Evolutionary conservation across 2,329 filamentous ascomycete genomes (phyloP).

Genomic region (Tolypocladium amazonense): DNA sequence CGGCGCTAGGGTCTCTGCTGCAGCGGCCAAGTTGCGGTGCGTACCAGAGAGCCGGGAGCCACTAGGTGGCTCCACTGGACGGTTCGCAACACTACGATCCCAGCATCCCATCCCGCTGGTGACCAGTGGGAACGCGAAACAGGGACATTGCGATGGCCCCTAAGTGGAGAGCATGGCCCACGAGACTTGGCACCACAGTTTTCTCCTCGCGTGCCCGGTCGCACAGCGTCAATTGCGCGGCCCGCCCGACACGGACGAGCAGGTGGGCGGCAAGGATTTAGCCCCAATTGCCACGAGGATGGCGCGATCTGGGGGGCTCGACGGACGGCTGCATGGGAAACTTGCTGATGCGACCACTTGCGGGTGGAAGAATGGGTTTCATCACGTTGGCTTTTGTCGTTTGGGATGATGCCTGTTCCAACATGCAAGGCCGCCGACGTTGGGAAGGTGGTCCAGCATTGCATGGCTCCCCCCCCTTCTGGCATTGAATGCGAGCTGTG

Average conservation of each 20-base stretch:
- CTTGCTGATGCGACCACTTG: not conserved
- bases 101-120: conserved; percentile 13
- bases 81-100: conserved; percentile 13
- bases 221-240: not conserved
- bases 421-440: not conserved
- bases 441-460: not conserved
- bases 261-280: not conserved
- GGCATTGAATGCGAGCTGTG: not conserved
- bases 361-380: not conserved
- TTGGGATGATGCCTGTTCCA: not conserved
- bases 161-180: conserved; percentile 4
- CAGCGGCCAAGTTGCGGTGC: conserved; percentile 14
- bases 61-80: conserved; percentile 15
- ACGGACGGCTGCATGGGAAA: not conserved
- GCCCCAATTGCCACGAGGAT: conserved; percentile 6
- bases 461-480: not conserved
- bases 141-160: not conserved
- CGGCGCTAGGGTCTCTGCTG: conserved; percentile 10
- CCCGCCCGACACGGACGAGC: not conserved
- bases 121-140: not conserved
- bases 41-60: conserved; percentile 23
- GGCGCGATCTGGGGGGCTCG: conserved; percentile 2
- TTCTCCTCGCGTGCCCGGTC: not conserved
- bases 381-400: not conserved
- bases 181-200: not conserved